Conservation (phyloP, 768 basidiomycete genomes). For the Mycena alexandri region DNA sequence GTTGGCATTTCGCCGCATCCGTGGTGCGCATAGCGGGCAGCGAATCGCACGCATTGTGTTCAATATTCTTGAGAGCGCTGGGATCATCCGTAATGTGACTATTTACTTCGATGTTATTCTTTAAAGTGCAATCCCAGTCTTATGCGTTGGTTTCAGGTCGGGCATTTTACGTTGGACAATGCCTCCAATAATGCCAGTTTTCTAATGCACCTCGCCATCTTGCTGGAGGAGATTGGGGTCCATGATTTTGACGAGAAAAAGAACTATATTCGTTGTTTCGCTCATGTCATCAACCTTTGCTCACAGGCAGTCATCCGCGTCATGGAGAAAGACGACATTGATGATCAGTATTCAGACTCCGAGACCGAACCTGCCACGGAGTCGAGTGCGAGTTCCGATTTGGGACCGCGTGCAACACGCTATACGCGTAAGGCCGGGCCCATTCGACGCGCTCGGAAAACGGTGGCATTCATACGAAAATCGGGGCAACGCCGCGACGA, state of each 20-base stretch:
- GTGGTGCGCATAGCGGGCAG: constrained; percentile 18
- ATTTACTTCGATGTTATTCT: constrained; percentile 18
- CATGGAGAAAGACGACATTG: constrained; percentile 16
- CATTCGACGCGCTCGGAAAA: constrained; percentile 22
- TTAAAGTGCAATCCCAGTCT: constrained; percentile 20
- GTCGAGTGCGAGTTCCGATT: constrained; percentile 3
- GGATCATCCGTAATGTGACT: constrained; percentile 20
- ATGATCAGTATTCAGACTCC: constrained; percentile 7
- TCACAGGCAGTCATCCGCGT: constrained; percentile 8
- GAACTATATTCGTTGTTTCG: constrained; percentile 12
- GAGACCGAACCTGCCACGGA: constrained; percentile 12
- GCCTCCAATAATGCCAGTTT: constrained; percentile 22
- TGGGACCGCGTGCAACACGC: constrained; percentile 7
- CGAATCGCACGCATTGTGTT: constrained; percentile 17
- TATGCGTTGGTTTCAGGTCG: constrained; percentile 13
- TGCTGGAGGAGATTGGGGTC: constrained; percentile 21
- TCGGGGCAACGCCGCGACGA: constrained; percentile 23
- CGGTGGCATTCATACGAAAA: constrained; percentile 19
- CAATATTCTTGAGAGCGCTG: constrained; percentile 14
- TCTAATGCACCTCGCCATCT: constrained; percentile 16
- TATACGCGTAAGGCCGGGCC: constrained; percentile 17
- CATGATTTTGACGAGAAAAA: constrained; percentile 16
- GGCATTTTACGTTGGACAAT: constrained; percentile 24
- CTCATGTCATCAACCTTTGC: constrained; percentile 15
- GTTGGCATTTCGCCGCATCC: constrained; percentile 21